Conservation (phyloP, 306 rosid genomes). For the Rosa rugosa region DNA sequence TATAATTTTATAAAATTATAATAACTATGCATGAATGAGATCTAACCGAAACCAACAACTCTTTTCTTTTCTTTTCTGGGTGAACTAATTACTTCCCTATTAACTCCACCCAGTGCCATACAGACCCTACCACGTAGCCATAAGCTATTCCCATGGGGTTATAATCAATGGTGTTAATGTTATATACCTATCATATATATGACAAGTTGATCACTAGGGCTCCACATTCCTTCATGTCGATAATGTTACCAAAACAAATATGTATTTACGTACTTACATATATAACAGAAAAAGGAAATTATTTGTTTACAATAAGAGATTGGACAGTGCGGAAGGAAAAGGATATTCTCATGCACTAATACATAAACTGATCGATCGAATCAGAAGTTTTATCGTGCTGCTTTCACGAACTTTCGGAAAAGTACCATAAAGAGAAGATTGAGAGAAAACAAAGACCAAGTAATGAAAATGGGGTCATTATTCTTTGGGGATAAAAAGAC, state of each 20-base stretch:
- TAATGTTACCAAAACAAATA: background rate
- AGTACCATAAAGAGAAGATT: constrained; percentile 28
- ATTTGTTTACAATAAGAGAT: background rate
- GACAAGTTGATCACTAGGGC: background rate
- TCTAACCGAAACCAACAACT: constrained; percentile 9
- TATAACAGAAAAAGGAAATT: background rate
- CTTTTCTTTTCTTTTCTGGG: background rate
- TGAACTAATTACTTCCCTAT: constrained; percentile 1
- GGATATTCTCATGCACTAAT: constrained; percentile 38
- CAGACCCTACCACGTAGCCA: constrained; percentile 12
- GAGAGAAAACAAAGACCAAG: background rate
- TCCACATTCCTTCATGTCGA: constrained; percentile 11
- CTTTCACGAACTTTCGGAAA: constrained; percentile 39
- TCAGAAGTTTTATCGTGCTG: constrained; percentile 13
- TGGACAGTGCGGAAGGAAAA: constrained; percentile 39
- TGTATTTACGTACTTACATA: too few species aligned
- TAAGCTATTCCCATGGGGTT: background rate
- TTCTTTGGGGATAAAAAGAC: constrained; percentile 37
- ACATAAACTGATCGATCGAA: background rate
- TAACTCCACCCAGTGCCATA: background rate
- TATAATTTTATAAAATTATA: background rate
- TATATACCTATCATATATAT: constrained; percentile 4
- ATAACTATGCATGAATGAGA: background rate
- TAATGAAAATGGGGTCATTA: constrained; percentile 41
- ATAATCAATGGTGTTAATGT: constrained; percentile 1